Conservation (phyloP, 2,329 filamentous ascomycete genomes). For the Hypoxylon sp. region DNA sequence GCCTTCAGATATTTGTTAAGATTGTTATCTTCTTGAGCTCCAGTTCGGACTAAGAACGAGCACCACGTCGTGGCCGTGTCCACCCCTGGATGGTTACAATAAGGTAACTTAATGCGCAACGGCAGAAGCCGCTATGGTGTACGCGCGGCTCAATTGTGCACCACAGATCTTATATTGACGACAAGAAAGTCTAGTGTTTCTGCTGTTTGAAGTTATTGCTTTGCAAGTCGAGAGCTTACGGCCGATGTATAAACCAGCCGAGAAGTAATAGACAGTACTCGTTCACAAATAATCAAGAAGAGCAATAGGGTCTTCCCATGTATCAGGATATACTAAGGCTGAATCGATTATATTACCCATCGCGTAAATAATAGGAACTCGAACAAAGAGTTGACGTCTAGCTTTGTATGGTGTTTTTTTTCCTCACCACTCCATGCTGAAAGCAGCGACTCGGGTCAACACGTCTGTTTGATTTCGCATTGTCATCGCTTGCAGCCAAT, state of each 20-base stretch:
- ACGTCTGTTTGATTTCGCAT: conserved; percentile 30
- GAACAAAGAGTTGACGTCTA: conserved; percentile 35
- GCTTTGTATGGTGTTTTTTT: conserved; percentile 33
- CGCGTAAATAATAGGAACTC: conserved; percentile 37
- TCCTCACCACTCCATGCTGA: conserved; percentile 19
- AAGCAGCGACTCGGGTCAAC: conserved; percentile 34
- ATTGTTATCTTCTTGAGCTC: no score
- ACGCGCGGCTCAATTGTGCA: not conserved
- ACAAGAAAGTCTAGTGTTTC: not conserved
- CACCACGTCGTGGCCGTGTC: not conserved
- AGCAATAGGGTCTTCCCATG: not conserved
- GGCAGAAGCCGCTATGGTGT: not conserved
- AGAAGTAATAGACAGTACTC: not conserved
- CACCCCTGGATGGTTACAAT: not conserved
- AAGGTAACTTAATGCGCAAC: not conserved
- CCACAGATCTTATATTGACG: not conserved
- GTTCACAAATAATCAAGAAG: conserved; percentile 15
- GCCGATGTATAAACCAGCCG: conserved; percentile 1
- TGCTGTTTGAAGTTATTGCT: not conserved
- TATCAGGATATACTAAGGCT: not conserved
- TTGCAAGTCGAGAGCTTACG: not conserved
- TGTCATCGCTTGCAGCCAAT: conserved; percentile 27
- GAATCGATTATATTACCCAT: conserved; percentile 8
- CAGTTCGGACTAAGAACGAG: no score
- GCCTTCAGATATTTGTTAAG: not conserved